A percentile compares a stretch with the other conserved stretches of the same genome.
Conservation (phyloP, 1,284 basidiomycete genomes). For the Leccinum subatratum region DNA sequence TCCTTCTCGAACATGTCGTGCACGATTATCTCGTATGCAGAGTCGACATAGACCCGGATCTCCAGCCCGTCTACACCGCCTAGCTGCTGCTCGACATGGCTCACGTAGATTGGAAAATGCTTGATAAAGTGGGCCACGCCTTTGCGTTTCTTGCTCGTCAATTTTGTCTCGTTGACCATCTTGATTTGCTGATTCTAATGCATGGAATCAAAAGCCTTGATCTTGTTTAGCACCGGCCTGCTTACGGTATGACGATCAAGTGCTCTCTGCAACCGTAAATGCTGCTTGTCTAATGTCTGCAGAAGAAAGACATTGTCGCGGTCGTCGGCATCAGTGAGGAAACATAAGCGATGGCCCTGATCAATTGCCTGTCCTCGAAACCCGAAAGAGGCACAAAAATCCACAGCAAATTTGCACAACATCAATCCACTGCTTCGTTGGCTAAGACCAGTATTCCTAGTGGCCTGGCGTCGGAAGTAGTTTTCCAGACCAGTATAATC, state of each 20-base stretch:
- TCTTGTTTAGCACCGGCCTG: slow-evolving; percentile 14
- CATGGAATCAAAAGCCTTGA: slow-evolving; percentile 9
- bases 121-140: slow-evolving; percentile 93
- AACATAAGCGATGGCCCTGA: slow-evolving; percentile 76
- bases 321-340: slow-evolving; percentile 74
- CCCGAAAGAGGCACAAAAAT: slow-evolving; percentile 28
- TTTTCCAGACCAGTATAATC: slow-evolving; percentile 80
- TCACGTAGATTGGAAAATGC: slow-evolving; percentile 86
- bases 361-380: slow-evolving; percentile 60
- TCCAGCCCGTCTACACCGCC: slow-evolving; percentile 71
- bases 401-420: slow-evolving; percentile 66
- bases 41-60: slow-evolving; percentile 75
- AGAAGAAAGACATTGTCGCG: slow-evolving; percentile 72
- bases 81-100: slow-evolving; percentile 84
- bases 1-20: slow-evolving; percentile 93
- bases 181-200: slow-evolving; percentile 80
- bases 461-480: too few relatives aligned
- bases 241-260: slow-evolving; percentile 80
- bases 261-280: slow-evolving; percentile 64
- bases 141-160: slow-evolving; percentile 86
- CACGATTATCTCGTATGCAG: slow-evolving; percentile 84
- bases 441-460: slow-evolving; percentile 60
- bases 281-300: slow-evolving; percentile 75
- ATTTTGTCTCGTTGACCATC: slow-evolving; percentile 84
- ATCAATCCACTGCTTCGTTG: slow-evolving; percentile 78